These are phyloP conservation scores for Lophium mytilinum DNA, from an alignment of 495 filamentous ascomycete genomes.

Conservation along the genomic window DNA sequence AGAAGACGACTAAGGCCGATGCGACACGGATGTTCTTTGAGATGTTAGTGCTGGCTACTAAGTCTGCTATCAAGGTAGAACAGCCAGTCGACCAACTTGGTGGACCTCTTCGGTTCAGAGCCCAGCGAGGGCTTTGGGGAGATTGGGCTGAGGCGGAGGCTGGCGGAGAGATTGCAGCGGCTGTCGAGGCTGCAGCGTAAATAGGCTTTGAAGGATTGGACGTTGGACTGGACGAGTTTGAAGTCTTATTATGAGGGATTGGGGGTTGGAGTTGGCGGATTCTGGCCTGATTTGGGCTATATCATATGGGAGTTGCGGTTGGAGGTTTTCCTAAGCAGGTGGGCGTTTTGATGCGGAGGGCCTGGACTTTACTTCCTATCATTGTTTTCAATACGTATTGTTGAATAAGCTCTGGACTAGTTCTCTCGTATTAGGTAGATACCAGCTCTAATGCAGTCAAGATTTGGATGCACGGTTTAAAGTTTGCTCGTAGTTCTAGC, in stretches of 20 bases:
- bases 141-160: conserved; percentile 86
- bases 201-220: background rate
- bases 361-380: too few species aligned
- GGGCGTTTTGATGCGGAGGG: too few species aligned
- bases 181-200: conserved; percentile 8
- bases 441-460: too few species aligned
- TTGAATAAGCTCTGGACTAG: too few species aligned
- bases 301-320: conserved; percentile 1
- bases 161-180: conserved; percentile 44
- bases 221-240: background rate
- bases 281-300: background rate
- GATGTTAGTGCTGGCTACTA: conserved; percentile 87
- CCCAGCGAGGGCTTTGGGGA: conserved; percentile 89
- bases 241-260: background rate
- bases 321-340: background rate
- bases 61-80: conserved; percentile 97
- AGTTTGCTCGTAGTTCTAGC: too few species aligned
- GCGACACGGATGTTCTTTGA: conserved; percentile 99
- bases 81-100: conserved; percentile 68
- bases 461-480: too few species aligned
- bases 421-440: too few species aligned
- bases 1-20: conserved; percentile 67
- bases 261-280: background rate
- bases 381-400: too few species aligned
- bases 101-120: conserved; percentile 67